These are phyloP conservation scores for Corylus avellana DNA, from an alignment of 306 rosid species.

Conservation along the genomic window DNA sequence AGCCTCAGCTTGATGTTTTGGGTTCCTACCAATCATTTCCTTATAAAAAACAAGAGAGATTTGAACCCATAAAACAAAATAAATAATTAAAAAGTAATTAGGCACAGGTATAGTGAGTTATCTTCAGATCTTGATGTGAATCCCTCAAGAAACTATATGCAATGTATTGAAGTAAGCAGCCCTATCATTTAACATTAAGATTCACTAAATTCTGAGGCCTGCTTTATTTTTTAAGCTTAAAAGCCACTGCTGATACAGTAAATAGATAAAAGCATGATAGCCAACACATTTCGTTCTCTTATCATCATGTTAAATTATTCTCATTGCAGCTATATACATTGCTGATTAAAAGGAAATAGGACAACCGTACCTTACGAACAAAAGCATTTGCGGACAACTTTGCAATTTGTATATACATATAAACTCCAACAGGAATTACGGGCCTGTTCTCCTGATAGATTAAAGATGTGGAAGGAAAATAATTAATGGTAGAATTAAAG, in stretches of 20 bases:
- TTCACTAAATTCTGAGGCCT: background rate
- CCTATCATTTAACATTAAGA: background rate
- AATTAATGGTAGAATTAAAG: background rate
- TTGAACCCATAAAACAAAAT: background rate
- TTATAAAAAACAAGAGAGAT: background rate
- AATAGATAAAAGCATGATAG: background rate
- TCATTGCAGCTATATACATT: background rate
- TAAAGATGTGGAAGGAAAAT: constrained; percentile 27
- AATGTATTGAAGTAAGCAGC: background rate
- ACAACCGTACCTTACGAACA: constrained; percentile 44
- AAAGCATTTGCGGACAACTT: constrained; percentile 68
- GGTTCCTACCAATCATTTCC: background rate
- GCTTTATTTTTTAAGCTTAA: background rate
- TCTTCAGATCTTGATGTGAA: background rate
- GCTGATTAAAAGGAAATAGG: background rate
- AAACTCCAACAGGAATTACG: constrained; percentile 42
- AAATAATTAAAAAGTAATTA: background rate
- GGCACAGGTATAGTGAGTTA: background rate
- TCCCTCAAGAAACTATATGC: constrained; percentile 3
- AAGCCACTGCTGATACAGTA: background rate
- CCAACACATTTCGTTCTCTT: background rate
- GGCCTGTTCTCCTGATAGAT: constrained; percentile 55
- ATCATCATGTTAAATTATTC: too few relatives aligned
- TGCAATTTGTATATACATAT: constrained; percentile 43
- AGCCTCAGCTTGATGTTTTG: background rate